phyloP scores from a whole-genome alignment of 208 protist species.

The Trypanosomatidae sp. region DNA sequence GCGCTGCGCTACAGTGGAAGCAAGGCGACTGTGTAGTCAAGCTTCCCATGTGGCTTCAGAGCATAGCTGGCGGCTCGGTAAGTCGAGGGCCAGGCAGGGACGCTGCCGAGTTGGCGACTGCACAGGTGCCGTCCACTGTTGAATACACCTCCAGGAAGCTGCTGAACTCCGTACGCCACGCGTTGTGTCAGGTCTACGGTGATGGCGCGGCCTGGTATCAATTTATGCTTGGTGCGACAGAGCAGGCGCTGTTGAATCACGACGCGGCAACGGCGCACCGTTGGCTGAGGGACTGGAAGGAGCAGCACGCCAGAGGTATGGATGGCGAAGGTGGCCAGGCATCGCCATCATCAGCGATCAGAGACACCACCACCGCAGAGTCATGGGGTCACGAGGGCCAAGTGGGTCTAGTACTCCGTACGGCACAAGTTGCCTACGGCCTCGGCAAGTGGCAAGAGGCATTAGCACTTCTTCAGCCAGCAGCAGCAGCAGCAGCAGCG shows the following conservation, averaged over 20 bases:
- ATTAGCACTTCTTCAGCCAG: slow-evolving; percentile 26
- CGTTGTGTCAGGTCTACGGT: slow-evolving; percentile 32
- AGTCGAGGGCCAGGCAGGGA: not conserved
- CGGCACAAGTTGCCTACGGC: slow-evolving; percentile 32
- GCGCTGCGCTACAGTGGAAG: not conserved
- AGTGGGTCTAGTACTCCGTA: slow-evolving; percentile 23
- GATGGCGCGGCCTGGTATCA: slow-evolving; percentile 15
- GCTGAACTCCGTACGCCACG: slow-evolving; percentile 28
- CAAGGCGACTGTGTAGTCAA: not conserved
- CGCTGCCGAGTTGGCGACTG: not conserved
- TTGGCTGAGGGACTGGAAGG: slow-evolving; percentile 27
- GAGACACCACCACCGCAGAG: not conserved
- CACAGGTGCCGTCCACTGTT: not conserved
- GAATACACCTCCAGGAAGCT: slow-evolving; percentile 10
- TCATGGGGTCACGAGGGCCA: not conserved
- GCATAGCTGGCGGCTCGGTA: not conserved
- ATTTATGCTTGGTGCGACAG: slow-evolving; percentile 15
- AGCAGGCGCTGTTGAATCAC: slow-evolving; percentile 20
- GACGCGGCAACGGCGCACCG: slow-evolving; percentile 24
- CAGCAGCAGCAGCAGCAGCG: slow-evolving; percentile 1
- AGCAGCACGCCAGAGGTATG: not conserved
- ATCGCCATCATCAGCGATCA: not conserved
- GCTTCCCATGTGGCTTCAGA: slow-evolving; percentile 5
- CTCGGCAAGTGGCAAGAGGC: slow-evolving; percentile 29
- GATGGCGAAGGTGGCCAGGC: not conserved